These are phyloP conservation scores for Fagopyrum tataricum DNA, from an alignment of 148 eudicot species.

Conservation along the genomic window DNA sequence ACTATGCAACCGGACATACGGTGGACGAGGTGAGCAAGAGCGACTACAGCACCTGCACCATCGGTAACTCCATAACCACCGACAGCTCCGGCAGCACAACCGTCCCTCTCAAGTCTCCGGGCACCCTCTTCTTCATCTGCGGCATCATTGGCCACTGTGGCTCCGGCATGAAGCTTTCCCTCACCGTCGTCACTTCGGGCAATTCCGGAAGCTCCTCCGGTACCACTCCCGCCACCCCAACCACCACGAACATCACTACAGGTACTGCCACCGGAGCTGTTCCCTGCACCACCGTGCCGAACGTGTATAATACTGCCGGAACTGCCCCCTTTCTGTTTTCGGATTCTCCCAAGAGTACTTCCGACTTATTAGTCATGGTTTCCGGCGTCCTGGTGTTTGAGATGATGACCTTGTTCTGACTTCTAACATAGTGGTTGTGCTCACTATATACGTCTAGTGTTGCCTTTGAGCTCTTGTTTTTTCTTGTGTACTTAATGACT, in stretches of 20 bases:
- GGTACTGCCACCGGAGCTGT: not conserved
- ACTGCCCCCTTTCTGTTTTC: not conserved
- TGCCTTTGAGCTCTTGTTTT: no score
- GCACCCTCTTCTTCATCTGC: conserved; percentile 69
- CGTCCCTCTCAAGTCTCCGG: conserved; percentile 57
- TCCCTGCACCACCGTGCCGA: not conserved
- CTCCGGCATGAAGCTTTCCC: conserved; percentile 71
- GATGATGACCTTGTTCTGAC: not conserved
- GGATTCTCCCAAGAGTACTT: not conserved
- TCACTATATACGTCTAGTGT: not conserved
- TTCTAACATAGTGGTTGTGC: not conserved
- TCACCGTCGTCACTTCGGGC: conserved; percentile 38
- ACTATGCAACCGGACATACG: conserved; percentile 61
- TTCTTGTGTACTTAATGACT: no score
- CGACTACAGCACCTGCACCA: conserved; percentile 59
- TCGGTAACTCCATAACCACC: conserved; percentile 46
- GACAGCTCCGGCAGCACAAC: conserved; percentile 65
- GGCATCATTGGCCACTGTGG: conserved; percentile 60
- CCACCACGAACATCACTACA: not conserved
- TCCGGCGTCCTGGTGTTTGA: not conserved
- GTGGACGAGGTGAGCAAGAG: conserved; percentile 62
- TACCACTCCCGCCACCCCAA: not conserved
- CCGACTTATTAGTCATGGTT: not conserved
- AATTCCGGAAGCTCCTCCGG: not conserved
- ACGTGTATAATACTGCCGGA: not conserved